Evolutionary conservation across 495 filamentous ascomycete genomes (phyloP).

Genomic region (Rhypophila decipiens): DNA sequence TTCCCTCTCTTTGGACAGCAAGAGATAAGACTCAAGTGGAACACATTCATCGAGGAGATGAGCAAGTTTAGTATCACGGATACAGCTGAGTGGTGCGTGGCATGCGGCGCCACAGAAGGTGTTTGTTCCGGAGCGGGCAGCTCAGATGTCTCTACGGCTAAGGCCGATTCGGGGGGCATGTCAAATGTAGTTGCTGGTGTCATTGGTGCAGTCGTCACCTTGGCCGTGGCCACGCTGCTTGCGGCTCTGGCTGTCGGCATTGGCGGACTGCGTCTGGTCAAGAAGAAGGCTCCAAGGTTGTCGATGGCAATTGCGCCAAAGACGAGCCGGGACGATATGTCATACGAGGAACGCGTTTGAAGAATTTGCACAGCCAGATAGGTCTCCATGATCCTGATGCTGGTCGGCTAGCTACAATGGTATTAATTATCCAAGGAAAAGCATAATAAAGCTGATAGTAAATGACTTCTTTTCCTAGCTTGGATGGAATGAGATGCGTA

Average conservation of each 20-base stretch:
- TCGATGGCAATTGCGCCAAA: background rate
- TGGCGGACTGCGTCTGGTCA: conserved; percentile 28
- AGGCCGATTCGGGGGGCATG: conserved; percentile 12
- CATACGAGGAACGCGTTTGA: background rate
- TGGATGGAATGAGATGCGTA: too few species aligned
- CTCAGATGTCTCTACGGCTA: conserved; percentile 2
- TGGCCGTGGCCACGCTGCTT: conserved; percentile 36
- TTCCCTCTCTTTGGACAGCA: conserved; percentile 64
- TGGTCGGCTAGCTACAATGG: too few species aligned
- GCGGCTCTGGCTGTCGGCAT: conserved; percentile 34
- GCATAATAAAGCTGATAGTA: too few species aligned
- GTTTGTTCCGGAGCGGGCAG: conserved; percentile 46
- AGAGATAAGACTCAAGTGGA: conserved; percentile 50
- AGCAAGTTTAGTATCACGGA: conserved; percentile 53
- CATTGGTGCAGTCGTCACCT: conserved; percentile 43
- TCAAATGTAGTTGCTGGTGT: conserved; percentile 48
- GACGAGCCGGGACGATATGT: background rate
- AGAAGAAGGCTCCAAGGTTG: conserved; percentile 17
- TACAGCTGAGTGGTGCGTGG: conserved; percentile 59
- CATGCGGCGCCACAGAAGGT: conserved; percentile 56
- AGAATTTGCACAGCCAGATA: too few species aligned
- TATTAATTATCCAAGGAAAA: too few species aligned
- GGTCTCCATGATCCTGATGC: too few species aligned
- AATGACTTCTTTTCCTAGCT: too few species aligned
- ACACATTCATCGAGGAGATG: conserved; percentile 56